phyloP scores from a whole-genome alignment of 1,284 basidiomycete genomes.

The Irpex lacteus region DNA sequence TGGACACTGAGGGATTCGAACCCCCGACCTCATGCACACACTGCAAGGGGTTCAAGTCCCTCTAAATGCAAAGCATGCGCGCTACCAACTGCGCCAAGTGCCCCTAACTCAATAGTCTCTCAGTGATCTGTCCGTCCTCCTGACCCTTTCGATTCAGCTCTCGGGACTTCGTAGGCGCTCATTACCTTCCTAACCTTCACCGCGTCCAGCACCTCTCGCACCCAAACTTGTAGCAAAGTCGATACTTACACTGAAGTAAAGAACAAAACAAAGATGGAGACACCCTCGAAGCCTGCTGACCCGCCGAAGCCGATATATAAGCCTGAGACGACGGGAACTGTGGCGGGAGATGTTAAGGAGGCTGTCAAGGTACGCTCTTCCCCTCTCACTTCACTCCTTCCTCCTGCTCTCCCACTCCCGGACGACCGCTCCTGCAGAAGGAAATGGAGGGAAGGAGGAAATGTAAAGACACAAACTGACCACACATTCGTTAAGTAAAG shows the following conservation, averaged over 20 bases:
- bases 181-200: neutral
- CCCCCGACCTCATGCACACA: neutral
- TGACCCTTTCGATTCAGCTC: neutral
- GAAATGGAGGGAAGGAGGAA: too few species aligned
- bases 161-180: neutral
- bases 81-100: neutral
- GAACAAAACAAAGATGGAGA: slow-evolving; percentile 3
- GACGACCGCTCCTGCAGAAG: too few species aligned
- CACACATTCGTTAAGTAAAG: slow-evolving; percentile 35
- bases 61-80: neutral
- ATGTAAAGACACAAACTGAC: slow-evolving; percentile 13
- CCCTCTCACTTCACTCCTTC: neutral
- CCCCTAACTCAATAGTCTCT: neutral
- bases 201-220: neutral
- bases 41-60: neutral
- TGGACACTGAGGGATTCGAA: neutral
- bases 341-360: slow-evolving; percentile 39
- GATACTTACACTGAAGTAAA: neutral
- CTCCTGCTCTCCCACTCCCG: neutral
- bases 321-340: slow-evolving; percentile 42
- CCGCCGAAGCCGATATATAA: slow-evolving; percentile 32
- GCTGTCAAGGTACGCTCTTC: slow-evolving; percentile 38
- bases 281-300: slow-evolving; percentile 7
- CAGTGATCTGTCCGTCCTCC: neutral
- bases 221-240: neutral